Evolutionary conservation across 257 asterid species (phyloP), one percentile per base, ranked within the genome.

Genomic region (Fraxinus cuspidata): DNA sequence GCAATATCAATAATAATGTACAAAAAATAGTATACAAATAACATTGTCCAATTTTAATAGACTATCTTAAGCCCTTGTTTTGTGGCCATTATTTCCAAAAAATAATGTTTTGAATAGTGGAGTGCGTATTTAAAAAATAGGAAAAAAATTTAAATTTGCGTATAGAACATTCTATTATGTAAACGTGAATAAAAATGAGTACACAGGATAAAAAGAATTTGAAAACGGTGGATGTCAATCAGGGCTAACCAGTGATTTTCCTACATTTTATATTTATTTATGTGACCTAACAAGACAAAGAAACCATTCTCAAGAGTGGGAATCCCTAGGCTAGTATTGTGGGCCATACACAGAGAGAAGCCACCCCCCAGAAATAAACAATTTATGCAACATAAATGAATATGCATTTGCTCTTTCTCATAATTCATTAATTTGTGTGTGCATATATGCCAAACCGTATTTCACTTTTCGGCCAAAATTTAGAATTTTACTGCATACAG

Each of bases 251-350:
- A 19, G 7, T 51, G 63, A 51, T 51, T 51, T 49, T 19, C 75
- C 88, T 34, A 44, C 29, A 71, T 53, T 53, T 35, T 7, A 67
- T 27, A 34, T 12, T 13, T 21, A 42, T 74, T 63, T 60, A 2
- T 23, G 60, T 9, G 35, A 76, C 71, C 21, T 42, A 78, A 65
- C 49, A 81, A 83, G 88, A 87, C 89, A 87, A 83, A 77, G 70
- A 79, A 77, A 79, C 21, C 73, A 83, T 81, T 81, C 74, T 75
- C 71, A 83, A 84, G 56, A 72, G 60, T 76, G 81, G 27, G 80
- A 82, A 85, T 74, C 83, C 82, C 81, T 7, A 76, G 77, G 73
- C 60, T 73, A 76, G 31, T 51, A 25, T 74, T 38, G 60, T 77
- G 86, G 81, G 64, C 82, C 83, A 78, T 56, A 69, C 19, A 44